phyloP scores from a whole-genome alignment of 2,329 filamentous ascomycete genomes.

The Lecanicillium sp. region DNA sequence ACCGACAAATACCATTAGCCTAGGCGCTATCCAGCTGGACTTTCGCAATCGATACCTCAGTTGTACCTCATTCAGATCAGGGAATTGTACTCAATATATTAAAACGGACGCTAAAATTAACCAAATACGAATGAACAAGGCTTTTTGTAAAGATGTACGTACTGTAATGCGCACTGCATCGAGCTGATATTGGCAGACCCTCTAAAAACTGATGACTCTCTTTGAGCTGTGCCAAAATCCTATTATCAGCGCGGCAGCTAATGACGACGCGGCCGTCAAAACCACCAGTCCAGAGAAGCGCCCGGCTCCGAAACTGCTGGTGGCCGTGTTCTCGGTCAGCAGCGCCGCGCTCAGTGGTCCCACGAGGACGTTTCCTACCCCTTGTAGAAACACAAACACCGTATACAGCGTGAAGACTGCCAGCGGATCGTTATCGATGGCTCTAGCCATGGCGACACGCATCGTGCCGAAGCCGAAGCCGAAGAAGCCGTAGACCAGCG shows the following conservation, averaged over 20 bases:
- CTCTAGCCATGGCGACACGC: conserved; percentile 23
- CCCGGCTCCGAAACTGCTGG: conserved; percentile 13
- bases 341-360: conserved; percentile 24
- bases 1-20: no score
- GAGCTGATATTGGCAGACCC: no score
- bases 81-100: no score
- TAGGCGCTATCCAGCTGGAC: no score
- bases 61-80: no score
- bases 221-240: background rate
- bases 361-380: conserved; percentile 25
- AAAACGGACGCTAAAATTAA: no score
- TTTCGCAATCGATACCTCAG: no score
- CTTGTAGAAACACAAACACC: conserved; percentile 25
- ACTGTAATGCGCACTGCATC: no score
- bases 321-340: conserved; percentile 22
- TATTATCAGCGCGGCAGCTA: conserved; percentile 11
- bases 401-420: conserved; percentile 22
- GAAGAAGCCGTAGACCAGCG: conserved; percentile 44
- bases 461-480: conserved; percentile 14
- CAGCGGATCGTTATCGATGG: conserved; percentile 24
- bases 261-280: conserved; percentile 14
- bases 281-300: conserved; percentile 16
- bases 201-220: no score
- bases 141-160: no score
- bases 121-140: no score